Conservation (phyloP, 2,329 filamentous ascomycete genomes). For the Clarireedia sp. region DNA sequence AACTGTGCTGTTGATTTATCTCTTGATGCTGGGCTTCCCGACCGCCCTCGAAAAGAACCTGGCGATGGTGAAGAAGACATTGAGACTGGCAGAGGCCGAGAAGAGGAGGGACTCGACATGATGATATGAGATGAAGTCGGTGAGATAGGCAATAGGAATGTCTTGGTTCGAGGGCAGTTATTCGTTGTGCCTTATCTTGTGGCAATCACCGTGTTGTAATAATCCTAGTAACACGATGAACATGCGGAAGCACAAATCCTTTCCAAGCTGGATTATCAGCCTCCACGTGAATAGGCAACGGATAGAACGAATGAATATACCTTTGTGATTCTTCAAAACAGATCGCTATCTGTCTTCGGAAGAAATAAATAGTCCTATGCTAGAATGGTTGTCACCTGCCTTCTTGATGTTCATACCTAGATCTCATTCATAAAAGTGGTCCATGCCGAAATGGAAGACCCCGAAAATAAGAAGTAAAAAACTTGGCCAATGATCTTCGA, state of each 20-base stretch:
- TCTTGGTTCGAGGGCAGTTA: background rate
- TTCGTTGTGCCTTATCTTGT: conserved; percentile 9
- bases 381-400: too few species aligned
- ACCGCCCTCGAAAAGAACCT: conserved; percentile 23
- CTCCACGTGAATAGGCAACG: background rate
- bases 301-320: too few species aligned
- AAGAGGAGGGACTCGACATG: conserved; percentile 31
- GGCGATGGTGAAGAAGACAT: conserved; percentile 39
- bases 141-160: background rate
- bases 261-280: background rate
- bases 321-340: too few species aligned
- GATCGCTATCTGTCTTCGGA: too few species aligned
- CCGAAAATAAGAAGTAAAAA: too few species aligned
- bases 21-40: conserved; percentile 34
- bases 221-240: conserved; percentile 2
- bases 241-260: background rate
- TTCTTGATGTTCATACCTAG: too few species aligned
- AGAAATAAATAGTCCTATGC: too few species aligned
- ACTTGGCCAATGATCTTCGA: too few species aligned
- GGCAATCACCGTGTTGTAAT: conserved; percentile 3
- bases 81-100: conserved; percentile 32
- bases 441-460: too few species aligned
- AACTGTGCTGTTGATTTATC: conserved; percentile 54
- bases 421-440: too few species aligned
- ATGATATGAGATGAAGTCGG: conserved; percentile 2